phyloP scores from a whole-genome alignment of 1,284 basidiomycete species.

The Pyrrhoderma noxium region DNA sequence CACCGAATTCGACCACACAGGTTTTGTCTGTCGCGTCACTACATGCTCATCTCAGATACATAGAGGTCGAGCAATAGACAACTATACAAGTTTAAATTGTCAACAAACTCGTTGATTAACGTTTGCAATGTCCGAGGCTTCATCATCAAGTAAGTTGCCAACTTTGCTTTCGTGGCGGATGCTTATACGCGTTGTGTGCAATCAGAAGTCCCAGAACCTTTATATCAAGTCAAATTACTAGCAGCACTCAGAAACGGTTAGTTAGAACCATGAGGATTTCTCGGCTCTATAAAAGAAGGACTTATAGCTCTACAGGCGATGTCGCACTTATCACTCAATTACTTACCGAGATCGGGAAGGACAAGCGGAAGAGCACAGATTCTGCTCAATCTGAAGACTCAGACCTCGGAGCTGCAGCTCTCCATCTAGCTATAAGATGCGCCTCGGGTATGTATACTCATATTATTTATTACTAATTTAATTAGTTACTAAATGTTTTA shows the following conservation, averaged over 20 bases:
- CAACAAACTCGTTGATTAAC: background rate
- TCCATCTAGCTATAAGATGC: conserved; percentile 84
- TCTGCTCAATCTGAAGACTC: conserved; percentile 27
- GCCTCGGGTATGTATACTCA: conserved; percentile 55
- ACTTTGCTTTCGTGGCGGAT: too few relatives aligned
- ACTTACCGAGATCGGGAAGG: conserved; percentile 66
- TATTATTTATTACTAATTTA: conserved; percentile 6
- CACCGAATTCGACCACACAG: too few relatives aligned
- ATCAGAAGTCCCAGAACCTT: conserved; percentile 38
- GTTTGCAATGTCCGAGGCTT: too few relatives aligned
- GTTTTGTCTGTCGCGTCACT: too few relatives aligned
- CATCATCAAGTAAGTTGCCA: too few relatives aligned
- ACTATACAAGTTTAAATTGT: background rate
- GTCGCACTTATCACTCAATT: conserved; percentile 56
- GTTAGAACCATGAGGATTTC: conserved; percentile 10
- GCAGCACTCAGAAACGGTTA: conserved; percentile 66
- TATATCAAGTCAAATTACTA: conserved; percentile 75
- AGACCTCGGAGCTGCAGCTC: conserved; percentile 64
- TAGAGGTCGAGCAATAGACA: too few relatives aligned
- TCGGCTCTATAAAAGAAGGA: background rate
- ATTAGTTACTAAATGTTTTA: background rate
- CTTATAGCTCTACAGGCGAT: background rate
- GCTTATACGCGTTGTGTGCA: background rate
- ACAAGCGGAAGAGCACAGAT: conserved; percentile 44
- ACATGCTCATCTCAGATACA: too few relatives aligned